Base-by-base conservation (phyloP, 2,329 filamentous ascomycete genomes). In the Stemphylium beticola region DNA sequence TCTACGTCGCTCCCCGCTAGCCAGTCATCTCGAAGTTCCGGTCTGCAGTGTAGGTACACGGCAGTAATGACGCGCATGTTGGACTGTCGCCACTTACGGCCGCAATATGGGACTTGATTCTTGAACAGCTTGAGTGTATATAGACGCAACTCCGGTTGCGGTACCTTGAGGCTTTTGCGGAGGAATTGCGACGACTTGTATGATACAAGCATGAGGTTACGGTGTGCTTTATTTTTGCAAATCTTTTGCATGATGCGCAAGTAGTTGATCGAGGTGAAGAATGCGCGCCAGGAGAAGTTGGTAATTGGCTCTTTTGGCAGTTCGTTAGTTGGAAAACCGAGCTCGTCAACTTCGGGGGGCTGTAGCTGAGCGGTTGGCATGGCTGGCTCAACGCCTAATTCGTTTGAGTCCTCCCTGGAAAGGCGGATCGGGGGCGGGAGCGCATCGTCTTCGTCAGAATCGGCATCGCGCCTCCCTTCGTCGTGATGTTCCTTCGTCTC, bases 61-160 rank as follows among this genome's bases (percentile, higher is more conserved):
- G 93, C 92, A 0, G 95, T 99, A 71, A 99, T 99, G 69, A 98
- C 93, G 50, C 93, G 90, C 95, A 99, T 99, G 76, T 99, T 98
- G 65, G 87, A 88, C 78, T 98, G 95, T 12, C 95, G 88, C 95
- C 95, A 99, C 79, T 99, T 99, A 38, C 95, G 88, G 18, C 95
- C 93, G 75, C 93, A 98, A 80, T 96, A 99, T 1, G 95, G 95
- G 4, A 99, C 95, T 76, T 99, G 95, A 57, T 92, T 95, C 77
- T 99, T 99, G 87, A 98, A 98, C 0, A 99, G 84, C 77, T 99
- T 99, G 65, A 99, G 85, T 0, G 95, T 96, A 79, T 98, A 98
- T 38, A 96, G 87, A 5, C 95, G 87, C 36, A 99, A 82, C 68
- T 92, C 85, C 2, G 88, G 88, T 69, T 99, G 92, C 0, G 93